Evolutionary conservation across 352 stramenopile genomes (phyloP), one percentile per base, ranked within the genome.

Genomic region (Pythium plurisporium): DNA sequence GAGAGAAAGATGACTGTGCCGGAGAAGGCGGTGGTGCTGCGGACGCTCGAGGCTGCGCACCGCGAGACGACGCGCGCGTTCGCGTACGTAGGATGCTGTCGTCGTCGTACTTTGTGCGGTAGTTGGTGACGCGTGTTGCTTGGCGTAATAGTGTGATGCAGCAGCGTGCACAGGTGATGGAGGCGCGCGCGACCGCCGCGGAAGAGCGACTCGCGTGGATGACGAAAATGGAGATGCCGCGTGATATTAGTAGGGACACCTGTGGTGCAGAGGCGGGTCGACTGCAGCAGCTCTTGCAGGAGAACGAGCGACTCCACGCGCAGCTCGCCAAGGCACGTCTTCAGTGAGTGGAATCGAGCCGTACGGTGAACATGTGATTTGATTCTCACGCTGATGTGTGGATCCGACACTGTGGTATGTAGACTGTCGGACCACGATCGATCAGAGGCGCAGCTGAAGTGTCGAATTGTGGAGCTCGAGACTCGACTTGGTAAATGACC

Each of bases 221-320:
- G 11, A 53, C 53, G 29, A 56, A 34, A 34, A 31, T 30, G 25
- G 19, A 46, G 11, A 36, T n/a, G n/a, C n/a, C n/a, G n/a, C n/a
- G n/a, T n/a, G n/a, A n/a, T n/a, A n/a, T n/a, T n/a, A n/a, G n/a
- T n/a, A n/a, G n/a, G n/a, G n/a, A n/a, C n/a, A n/a, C n/a, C n/a
- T n/a, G 11, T 11, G 15, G 6, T 22, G 37, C 6, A 12, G 40
- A 50, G 2, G 51, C 38, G 11, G 40, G 38, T 9, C 52, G 41
- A 17, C 34, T 62, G 12, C 51, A 59, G 22, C 50, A 62, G 36
- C 50, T 70, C 10, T 41, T 60, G 11, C 48, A 65, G 20, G 47
- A 73, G 38, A 73, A 73, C 53, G 69, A 69, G 41, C 57, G 50
- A 5, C 55, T 76, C 3, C 47, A 69, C 25, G 54, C 61, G 3